A percentile compares a stretch with the other conserved stretches of the same genome.
These are phyloP conservation scores for Rhododendron kiyosumense DNA, from an alignment of 148 eudicot genomes.

Conservation along the genomic window DNA sequence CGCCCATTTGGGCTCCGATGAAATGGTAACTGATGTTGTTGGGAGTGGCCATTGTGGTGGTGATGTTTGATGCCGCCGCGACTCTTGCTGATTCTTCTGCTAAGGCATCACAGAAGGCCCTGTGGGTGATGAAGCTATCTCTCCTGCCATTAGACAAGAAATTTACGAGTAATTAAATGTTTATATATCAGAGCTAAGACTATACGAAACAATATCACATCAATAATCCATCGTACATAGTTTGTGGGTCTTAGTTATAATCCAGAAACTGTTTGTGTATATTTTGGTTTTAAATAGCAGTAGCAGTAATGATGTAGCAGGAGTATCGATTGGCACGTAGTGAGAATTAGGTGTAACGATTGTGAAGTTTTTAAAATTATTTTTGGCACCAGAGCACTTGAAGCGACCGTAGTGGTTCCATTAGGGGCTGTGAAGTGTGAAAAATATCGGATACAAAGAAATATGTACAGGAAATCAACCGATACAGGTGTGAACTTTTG, in stretches of 20 bases:
- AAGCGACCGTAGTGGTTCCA: not conserved
- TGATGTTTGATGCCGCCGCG: slow-evolving; percentile 57
- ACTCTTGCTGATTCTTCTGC: slow-evolving; percentile 92
- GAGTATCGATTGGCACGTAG: too few species aligned
- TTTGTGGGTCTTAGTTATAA: not conserved
- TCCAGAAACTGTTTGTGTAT: not conserved
- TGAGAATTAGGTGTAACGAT: not conserved
- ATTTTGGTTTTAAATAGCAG: too few species aligned
- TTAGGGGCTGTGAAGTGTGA: too few species aligned
- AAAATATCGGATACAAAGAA: too few species aligned
- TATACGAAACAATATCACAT: not conserved
- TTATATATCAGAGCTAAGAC: not conserved
- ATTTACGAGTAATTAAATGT: too few species aligned
- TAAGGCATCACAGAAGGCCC: slow-evolving; percentile 92
- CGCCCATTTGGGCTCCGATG: slow-evolving; percentile 39
- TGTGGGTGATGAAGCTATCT: slow-evolving; percentile 90
- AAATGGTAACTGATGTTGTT: slow-evolving; percentile 47
- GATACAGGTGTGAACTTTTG: too few species aligned
- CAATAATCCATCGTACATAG: not conserved
- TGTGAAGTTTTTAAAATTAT: too few species aligned
- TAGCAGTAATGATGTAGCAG: not conserved
- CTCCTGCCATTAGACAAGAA: slow-evolving; percentile 46
- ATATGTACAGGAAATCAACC: too few species aligned
- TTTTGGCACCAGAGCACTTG: not conserved
- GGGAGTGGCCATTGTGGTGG: slow-evolving; percentile 17